Conservation (phyloP, 352 stramenopile species). For the Phytophthora lateralis region DNA sequence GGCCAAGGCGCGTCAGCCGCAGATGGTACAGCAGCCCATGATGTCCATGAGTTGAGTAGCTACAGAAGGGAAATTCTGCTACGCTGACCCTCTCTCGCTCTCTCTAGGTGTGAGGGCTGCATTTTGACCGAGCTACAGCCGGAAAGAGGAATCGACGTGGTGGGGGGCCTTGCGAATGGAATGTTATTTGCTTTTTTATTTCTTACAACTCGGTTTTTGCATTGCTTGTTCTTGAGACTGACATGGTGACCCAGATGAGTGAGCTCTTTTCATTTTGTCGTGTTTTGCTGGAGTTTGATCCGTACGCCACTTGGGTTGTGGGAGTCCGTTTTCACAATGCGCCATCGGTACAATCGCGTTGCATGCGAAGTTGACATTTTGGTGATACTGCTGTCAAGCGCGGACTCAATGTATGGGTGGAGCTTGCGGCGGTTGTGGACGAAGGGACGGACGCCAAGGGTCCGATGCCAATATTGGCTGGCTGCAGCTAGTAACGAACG, state of each 20-base stretch:
- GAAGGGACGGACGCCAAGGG: slow-evolving; percentile 23
- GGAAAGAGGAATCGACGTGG: background rate
- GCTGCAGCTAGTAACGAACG: slow-evolving; percentile 31
- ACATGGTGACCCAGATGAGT: background rate
- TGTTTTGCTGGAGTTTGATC: background rate
- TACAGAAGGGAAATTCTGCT: background rate
- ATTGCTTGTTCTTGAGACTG: too few relatives aligned
- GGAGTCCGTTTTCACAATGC: background rate
- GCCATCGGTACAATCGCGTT: slow-evolving; percentile 10
- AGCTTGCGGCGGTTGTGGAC: slow-evolving; percentile 19
- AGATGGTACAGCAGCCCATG: slow-evolving; percentile 43
- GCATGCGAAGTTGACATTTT: slow-evolving; percentile 20
- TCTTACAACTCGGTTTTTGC: background rate
- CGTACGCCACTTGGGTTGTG: background rate
- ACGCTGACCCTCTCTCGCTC: slow-evolving; percentile 1
- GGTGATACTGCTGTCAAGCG: slow-evolving; percentile 14
- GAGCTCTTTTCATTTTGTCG: slow-evolving; percentile 1
- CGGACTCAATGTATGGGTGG: too few relatives aligned
- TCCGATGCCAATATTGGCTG: slow-evolving; percentile 31
- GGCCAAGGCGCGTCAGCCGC: slow-evolving; percentile 50
- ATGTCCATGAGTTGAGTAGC: slow-evolving; percentile 46
- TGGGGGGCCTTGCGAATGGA: slow-evolving; percentile 25
- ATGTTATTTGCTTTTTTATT: slow-evolving; percentile 43
- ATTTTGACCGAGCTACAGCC: slow-evolving; percentile 19
- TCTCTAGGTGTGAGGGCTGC: slow-evolving; percentile 3